Conservation (phyloP, 192 early-diverging fungal species). For the Diversispora epigaea region DNA sequence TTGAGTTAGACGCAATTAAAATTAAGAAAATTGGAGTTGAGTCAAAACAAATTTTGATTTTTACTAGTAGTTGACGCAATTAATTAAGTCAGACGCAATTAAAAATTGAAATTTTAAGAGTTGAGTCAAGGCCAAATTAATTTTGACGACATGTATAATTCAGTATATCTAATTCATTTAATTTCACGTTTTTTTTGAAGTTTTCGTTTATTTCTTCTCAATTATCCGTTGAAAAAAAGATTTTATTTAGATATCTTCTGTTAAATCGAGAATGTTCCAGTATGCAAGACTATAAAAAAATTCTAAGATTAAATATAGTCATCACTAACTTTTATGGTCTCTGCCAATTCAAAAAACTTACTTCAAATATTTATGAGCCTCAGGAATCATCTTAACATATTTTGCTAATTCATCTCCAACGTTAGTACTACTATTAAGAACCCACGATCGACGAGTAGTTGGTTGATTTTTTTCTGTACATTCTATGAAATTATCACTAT, state of each 20-base stretch:
- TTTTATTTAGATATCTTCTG: slow-evolving; percentile 25
- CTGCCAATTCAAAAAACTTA: slow-evolving; percentile 13
- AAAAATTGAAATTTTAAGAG: too few species aligned
- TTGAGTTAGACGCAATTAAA: too few species aligned
- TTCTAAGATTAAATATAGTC: slow-evolving; percentile 20
- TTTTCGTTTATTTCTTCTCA: slow-evolving; percentile 19
- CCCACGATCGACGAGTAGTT: slow-evolving; percentile 1
- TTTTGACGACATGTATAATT: too few species aligned
- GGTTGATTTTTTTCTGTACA: background rate
- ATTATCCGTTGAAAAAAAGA: slow-evolving; percentile 29
- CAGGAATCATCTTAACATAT: slow-evolving; percentile 33
- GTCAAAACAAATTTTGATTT: too few species aligned
- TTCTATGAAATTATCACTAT: too few species aligned
- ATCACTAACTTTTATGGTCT: slow-evolving; percentile 2
- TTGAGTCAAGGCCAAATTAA: too few species aligned
- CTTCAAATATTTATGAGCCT: slow-evolving; percentile 33
- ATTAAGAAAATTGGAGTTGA: too few species aligned
- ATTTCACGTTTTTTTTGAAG: slow-evolving; percentile 23
- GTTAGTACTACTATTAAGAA: slow-evolving; percentile 17
- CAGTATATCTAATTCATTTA: slow-evolving; percentile 25
- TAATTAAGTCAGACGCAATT: too few species aligned
- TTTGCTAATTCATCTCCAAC: slow-evolving; percentile 27
- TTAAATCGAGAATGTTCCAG: slow-evolving; percentile 31
- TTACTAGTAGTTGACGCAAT: too few species aligned
- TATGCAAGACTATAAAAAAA: slow-evolving; percentile 25